phyloP scores from a whole-genome alignment of 331 rosid genomes.

The Spiraea crenata region DNA sequence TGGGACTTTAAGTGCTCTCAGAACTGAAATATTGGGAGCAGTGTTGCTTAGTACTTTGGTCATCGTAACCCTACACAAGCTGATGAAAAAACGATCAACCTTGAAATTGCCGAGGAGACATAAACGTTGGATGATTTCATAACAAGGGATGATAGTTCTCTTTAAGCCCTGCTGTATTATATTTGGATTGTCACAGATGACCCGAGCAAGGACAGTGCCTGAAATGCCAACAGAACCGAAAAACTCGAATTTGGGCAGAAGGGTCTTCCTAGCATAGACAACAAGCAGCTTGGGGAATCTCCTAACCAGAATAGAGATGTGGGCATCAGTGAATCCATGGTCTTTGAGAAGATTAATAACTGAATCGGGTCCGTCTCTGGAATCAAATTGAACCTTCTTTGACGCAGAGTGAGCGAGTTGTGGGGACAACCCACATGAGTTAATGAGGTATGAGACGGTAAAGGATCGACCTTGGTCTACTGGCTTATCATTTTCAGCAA shows the following conservation, averaged over 20 bases:
- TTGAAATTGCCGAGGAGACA: background rate
- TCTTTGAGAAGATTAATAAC: constrained; percentile 4
- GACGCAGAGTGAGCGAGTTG: background rate
- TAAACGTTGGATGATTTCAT: background rate
- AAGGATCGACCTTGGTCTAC: background rate
- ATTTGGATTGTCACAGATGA: background rate
- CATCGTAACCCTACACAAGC: background rate
- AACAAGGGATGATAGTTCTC: constrained; percentile 1
- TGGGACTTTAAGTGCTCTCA: background rate
- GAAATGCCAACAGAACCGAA: constrained; percentile 20
- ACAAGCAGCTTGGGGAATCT: background rate
- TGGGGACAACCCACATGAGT: background rate
- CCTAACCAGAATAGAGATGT: background rate
- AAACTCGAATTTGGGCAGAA: constrained; percentile 28
- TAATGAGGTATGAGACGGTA: background rate
- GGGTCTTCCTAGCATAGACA: constrained; percentile 5
- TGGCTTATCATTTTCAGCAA: background rate
- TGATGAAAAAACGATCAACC: background rate
- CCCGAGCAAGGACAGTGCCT: constrained; percentile 9
- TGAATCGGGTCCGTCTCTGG: background rate
- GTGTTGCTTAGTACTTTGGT: background rate
- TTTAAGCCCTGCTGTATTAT: constrained; percentile 6
- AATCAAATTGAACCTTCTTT: background rate
- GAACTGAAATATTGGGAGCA: background rate
- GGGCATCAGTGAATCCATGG: constrained; percentile 1